Percentiles rank a stretch among this genome's conserved stretches.
phyloP scores from a whole-genome alignment of 352 stramenopile species.

The Globisporangium lucens region DNA sequence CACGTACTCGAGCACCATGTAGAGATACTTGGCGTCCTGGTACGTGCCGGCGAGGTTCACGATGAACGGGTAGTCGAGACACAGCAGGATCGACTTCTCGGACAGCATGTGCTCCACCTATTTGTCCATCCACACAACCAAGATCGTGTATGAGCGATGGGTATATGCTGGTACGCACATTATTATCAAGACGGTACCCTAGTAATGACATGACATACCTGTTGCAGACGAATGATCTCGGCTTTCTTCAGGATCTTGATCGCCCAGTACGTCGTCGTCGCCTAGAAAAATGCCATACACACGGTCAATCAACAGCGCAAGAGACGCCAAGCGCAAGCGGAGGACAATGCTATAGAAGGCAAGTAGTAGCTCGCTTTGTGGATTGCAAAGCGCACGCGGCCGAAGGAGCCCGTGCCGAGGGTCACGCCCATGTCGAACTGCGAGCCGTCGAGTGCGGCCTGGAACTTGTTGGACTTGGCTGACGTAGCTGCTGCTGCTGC shows the following conservation, averaged over 20 bases:
- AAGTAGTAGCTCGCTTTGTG: conserved; percentile 75
- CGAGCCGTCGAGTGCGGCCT: conserved; percentile 54
- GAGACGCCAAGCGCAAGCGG: not conserved
- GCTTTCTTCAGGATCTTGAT: conserved; percentile 98
- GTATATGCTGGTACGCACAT: too few species aligned
- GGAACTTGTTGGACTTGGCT: conserved; percentile 57
- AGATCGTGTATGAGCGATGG: too few species aligned
- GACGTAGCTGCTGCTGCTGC: conserved; percentile 4
- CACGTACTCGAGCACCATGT: conserved; percentile 98
- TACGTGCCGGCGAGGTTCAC: conserved; percentile 94
- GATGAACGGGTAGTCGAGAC: conserved; percentile 95
- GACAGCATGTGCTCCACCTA: conserved; percentile 97
- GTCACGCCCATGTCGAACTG: conserved; percentile 97
- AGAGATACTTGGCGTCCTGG: conserved; percentile 94
- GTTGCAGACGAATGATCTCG: conserved; percentile 94
- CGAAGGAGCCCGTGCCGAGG: conserved; percentile 96
- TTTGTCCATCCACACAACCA: not conserved
- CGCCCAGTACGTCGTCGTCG: conserved; percentile 90
- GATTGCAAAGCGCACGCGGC: conserved; percentile 94
- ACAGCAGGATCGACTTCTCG: conserved; percentile 94
- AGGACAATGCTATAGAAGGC: too few species aligned
- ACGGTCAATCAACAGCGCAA: not conserved
- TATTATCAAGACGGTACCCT: not conserved
- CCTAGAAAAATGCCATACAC: conserved; percentile 29
- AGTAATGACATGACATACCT: conserved; percentile 39